Evolutionary conservation across 2,329 filamentous ascomycete genomes (phyloP).

Genomic region (Dactylellina parvicollis): DNA sequence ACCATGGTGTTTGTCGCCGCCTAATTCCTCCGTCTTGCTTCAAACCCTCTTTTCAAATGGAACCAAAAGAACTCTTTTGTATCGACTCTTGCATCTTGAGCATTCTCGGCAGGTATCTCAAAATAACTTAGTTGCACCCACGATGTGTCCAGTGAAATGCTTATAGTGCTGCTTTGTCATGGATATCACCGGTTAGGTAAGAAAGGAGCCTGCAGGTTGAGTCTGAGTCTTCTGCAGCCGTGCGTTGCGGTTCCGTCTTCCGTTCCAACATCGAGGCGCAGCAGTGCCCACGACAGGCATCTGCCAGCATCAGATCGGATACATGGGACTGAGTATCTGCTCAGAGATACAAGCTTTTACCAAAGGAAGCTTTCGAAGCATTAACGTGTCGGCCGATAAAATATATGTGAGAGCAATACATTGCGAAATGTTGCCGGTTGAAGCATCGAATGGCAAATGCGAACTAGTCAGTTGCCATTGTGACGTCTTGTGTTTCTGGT

Average conservation of each 20-base stretch:
- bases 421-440: no score
- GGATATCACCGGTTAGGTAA: not conserved
- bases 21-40: not conserved
- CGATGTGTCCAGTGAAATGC: not conserved
- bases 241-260: slow-evolving; percentile 5
- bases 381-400: not conserved
- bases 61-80: no score
- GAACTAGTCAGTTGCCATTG: no score
- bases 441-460: no score
- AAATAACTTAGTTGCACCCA: not conserved
- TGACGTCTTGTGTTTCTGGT: no score
- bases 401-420: not conserved
- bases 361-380: not conserved
- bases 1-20: no score
- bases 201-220: not conserved
- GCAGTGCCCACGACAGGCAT: not conserved
- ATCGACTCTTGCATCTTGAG: no score
- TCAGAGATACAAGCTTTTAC: no score
- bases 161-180: slow-evolving; percentile 21
- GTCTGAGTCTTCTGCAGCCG: not conserved
- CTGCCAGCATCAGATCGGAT: not conserved
- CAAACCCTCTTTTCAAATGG: no score
- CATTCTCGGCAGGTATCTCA: not conserved
- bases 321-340: no score
- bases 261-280: slow-evolving; percentile 10